phyloP scores from a whole-genome alignment of 164 flowering plant genomes.

The Sextonia rubra region DNA sequence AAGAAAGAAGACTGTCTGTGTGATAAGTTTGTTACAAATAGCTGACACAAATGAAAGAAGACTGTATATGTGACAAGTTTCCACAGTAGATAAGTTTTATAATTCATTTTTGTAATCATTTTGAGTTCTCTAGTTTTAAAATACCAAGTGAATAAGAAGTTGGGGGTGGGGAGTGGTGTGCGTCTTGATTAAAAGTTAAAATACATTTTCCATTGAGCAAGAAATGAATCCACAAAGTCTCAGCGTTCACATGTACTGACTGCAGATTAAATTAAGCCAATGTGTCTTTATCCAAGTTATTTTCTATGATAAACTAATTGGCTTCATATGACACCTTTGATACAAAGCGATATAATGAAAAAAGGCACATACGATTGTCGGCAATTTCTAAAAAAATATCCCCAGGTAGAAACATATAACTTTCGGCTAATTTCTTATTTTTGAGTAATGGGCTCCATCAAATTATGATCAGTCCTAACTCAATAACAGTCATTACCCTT shows the following conservation, averaged over 20 bases:
- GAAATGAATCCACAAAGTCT: not conserved
- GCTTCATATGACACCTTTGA: not conserved
- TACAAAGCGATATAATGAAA: not conserved
- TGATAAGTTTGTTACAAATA: not conserved
- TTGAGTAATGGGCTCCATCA: too few species aligned
- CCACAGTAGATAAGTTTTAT: not conserved
- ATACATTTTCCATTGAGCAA: not conserved
- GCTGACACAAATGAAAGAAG: not conserved
- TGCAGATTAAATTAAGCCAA: not conserved
- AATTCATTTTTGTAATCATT: not conserved
- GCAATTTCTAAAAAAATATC: too few species aligned
- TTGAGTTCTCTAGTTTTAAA: not conserved
- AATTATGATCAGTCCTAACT: too few species aligned
- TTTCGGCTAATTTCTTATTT: too few species aligned
- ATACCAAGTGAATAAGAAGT: not conserved
- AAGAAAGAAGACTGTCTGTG: not conserved
- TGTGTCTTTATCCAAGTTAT: not conserved
- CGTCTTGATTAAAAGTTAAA: not conserved
- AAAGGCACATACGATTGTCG: not conserved
- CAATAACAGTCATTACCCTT: too few species aligned
- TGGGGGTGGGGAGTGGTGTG: too few species aligned
- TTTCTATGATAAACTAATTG: not conserved
- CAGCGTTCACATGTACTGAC: slow-evolving; percentile 6
- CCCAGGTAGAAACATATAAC: too few species aligned
- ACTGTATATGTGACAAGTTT: not conserved